Base-by-base conservation (phyloP, 352 stramenopile species). In the Thraustotheca clavata region DNA sequence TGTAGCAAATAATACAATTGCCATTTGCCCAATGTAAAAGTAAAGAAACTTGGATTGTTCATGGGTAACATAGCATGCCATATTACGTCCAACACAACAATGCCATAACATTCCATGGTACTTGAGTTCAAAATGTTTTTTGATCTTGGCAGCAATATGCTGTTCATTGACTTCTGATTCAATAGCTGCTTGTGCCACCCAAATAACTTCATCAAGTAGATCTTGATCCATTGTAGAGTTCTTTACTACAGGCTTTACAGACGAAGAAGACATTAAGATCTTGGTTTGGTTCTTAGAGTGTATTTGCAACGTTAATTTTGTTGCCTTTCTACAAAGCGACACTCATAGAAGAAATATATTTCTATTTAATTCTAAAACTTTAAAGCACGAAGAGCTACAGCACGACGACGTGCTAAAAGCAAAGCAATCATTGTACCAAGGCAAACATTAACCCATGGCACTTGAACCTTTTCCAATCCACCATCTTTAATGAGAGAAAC, bases 21-120 rank as follows among this genome's bases (percentile, higher is more conserved):
- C 92, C 73, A 94, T 95, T 71, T 98, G 92, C 20, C 92, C 92
- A 46, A 98, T 89, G 84, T 98, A 98, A 67, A 98, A 97, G 77
- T 98, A 98, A 55, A 97, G 88, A 67, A 97, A 98, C 72, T 96
- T 97, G 63, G 77, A 89, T 69, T 96, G 86, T 68, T 98, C 89
- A 68, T 98, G 91, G 2, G 91, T 97, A 14, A 97, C 92, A 69
- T 91, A 97, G 70, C 86, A 96, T 35, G 91, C 91, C 31, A 98
- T 92, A 71, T 98, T 98, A 67, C 91, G 75, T 1, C 92, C 92
- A 40, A 98, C 89, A 67, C 95, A 96, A 76, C 92, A 98, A 75
- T 98, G 92, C 92, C 92, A 98, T 29, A 92, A 71, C 62, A 92
- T 77, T 8, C 85, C 85, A 68, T 91, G 82, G 68, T 96, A 95